Evolutionary conservation across 108 stramenopile genomes (phyloP), one percentile per base, ranked within the genome.

Genomic region (Skeletonema marinoi): DNA sequence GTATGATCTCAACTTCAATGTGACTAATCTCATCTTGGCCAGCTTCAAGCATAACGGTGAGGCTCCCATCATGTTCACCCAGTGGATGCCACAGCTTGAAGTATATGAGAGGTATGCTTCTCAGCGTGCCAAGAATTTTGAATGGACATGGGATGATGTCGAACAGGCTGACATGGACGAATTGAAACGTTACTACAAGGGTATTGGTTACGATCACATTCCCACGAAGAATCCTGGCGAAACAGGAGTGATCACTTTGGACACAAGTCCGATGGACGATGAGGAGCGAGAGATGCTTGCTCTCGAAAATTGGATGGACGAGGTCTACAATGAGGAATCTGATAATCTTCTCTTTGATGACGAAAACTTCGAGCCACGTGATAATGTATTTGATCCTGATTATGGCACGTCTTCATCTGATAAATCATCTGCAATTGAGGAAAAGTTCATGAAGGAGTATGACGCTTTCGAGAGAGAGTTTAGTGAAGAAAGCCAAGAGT

Each of bases 281-380:
- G 92, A 95, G 66, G 94, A 95, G 70, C 78, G 90, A 25, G 88
- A 91, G 48, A 95, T 95, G 94, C 80, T 89, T 19, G 91, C 90
- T 19, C 87, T 93, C 70, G 88, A 92, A 60, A 86, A 87, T 36
- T 95, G 94, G 94, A 90, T 92, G 88, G 78, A 83, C 31, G 94
- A 95, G 59, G 94, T 95, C 2, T 95, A 92, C 85, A 91, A 92
- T 64, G 82, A 86, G n/a, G 93, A 95, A 68, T 75, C 75, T 78
- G 90, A 95, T 68, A 76, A 86, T 63, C 81, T 91, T 56, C 88
- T 92, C 56, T 95, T 95, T 73, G 93, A 94, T 73, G 90, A 91
- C 41, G 91, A 94, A 36, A 87, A 81, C 63, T 85, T 95, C 56
- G 80, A 85, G 71, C 89, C 92, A 25, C 86, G 89, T 30, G 88